Conservation (phyloP, 371 early-diverging fungal species). For the Haplosporangium sp. region DNA sequence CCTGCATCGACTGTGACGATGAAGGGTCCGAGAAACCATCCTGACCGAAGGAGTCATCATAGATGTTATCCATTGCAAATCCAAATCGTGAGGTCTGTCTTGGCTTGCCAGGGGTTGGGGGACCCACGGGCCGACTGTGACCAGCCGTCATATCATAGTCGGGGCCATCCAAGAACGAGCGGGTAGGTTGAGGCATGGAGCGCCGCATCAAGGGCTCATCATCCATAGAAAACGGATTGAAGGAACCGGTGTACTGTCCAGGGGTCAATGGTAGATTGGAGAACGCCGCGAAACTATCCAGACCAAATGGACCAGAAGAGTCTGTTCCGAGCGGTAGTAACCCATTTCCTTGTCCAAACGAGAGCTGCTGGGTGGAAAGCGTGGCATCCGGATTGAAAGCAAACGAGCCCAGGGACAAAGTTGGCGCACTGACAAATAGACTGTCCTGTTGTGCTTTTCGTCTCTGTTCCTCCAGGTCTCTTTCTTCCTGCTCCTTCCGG, state of each 20-base stretch:
- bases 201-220: conserved; percentile 48
- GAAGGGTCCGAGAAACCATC: conserved; percentile 35
- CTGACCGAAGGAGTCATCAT: conserved; percentile 16
- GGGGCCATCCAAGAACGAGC: conserved; percentile 29
- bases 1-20: conserved; percentile 59
- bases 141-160: conserved; percentile 35
- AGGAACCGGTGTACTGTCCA: conserved; percentile 54
- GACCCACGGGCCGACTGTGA: conserved; percentile 34
- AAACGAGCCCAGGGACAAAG: conserved; percentile 40
- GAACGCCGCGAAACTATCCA: conserved; percentile 33
- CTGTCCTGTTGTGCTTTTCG: conserved; percentile 26
- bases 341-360: conserved; percentile 9
- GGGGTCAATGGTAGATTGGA: conserved; percentile 37
- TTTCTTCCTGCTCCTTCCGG: conserved; percentile 8
- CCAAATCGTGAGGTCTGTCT: conserved; percentile 57
- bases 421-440: conserved; percentile 7
- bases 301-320: conserved; percentile 14
- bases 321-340: conserved; percentile 19
- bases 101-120: conserved; percentile 52
- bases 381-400: conserved; percentile 48
- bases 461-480: conserved; percentile 41
- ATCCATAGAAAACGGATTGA: conserved; percentile 56
- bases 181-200: conserved; percentile 28
- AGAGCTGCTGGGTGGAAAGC: conserved; percentile 20
- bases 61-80: conserved; percentile 52